Conservation (phyloP, 2,329 filamentous ascomycete species). For the Juglanconis sp. region DNA sequence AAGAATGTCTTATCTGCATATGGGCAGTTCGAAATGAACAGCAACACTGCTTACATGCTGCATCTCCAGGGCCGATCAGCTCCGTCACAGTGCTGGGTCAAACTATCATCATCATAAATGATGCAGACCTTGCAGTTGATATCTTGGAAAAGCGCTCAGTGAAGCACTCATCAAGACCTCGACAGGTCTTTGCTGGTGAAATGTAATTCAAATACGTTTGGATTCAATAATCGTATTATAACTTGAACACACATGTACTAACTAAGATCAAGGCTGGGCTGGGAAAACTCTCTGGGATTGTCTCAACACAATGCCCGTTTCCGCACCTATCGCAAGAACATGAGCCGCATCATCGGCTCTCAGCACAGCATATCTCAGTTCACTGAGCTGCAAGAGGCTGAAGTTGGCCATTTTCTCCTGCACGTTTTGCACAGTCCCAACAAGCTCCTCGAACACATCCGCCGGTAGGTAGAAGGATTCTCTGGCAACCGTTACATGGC, state of each 20-base stretch:
- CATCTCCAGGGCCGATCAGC: neutral
- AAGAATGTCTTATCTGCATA: neutral
- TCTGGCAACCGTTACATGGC: too few species aligned
- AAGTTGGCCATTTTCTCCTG: slow-evolving; percentile 41
- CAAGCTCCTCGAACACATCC: slow-evolving; percentile 37
- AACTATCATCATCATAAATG: neutral
- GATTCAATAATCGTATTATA: neutral
- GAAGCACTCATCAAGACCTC: slow-evolving; percentile 34
- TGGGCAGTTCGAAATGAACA: neutral
- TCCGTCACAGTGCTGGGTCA: neutral
- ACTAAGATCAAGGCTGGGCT: slow-evolving; percentile 28
- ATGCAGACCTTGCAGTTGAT: neutral
- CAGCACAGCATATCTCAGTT: slow-evolving; percentile 36
- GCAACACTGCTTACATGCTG: neutral
- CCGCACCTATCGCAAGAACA: slow-evolving; percentile 41
- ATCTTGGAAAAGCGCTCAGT: slow-evolving; percentile 21
- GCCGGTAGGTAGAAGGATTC: slow-evolving; percentile 30
- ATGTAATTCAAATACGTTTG: slow-evolving; percentile 26
- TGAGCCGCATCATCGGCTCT: slow-evolving; percentile 43
- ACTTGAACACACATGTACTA: neutral
- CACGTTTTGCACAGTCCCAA: slow-evolving; percentile 37
- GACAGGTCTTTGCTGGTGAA: slow-evolving; percentile 30
- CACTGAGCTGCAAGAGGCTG: slow-evolving; percentile 39
- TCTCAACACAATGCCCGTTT: slow-evolving; percentile 35
- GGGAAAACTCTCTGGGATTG: slow-evolving; percentile 33